A percentile compares a stretch with the other conserved stretches of the same genome.
These are phyloP conservation scores for Suhomyces maxii DNA, from an alignment of 1,139 yeast genomes.

Conservation along the genomic window DNA sequence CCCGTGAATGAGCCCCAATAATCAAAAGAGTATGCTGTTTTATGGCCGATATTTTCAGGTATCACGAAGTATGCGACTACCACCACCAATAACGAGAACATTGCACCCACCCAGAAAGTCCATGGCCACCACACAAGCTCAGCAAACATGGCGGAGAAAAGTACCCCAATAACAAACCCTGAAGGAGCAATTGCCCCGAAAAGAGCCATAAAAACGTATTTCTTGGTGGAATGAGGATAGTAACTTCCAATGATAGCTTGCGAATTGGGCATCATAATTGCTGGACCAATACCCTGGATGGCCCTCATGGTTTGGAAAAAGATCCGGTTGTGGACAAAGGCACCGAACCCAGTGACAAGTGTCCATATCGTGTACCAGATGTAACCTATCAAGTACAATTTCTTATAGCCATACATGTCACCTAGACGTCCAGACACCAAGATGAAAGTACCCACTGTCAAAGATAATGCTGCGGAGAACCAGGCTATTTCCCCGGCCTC, in stretches of 20 bases:
- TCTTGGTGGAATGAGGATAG: slow-evolving; percentile 45
- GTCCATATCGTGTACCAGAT: slow-evolving; percentile 51
- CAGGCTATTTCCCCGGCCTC: slow-evolving; percentile 51
- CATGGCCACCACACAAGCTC: slow-evolving; percentile 56
- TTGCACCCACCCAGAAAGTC: slow-evolving; percentile 51
- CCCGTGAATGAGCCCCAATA: slow-evolving; percentile 48
- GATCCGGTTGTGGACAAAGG: slow-evolving; percentile 31
- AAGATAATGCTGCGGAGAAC: slow-evolving; percentile 59
- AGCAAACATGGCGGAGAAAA: slow-evolving; percentile 47
- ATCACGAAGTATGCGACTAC: slow-evolving; percentile 37
- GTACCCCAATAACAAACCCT: slow-evolving; percentile 54
- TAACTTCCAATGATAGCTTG: slow-evolving; percentile 55
- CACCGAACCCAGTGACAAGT: slow-evolving; percentile 49
- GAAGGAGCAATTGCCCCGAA: slow-evolving; percentile 63
- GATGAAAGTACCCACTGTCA: slow-evolving; percentile 64
- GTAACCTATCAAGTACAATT: slow-evolving; percentile 48
- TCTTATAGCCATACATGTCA: slow-evolving; percentile 62
- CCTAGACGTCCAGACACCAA: slow-evolving; percentile 62
- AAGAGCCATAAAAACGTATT: slow-evolving; percentile 44
- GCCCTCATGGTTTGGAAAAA: slow-evolving; percentile 56
- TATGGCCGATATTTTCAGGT: slow-evolving; percentile 38
- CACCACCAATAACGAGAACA: slow-evolving; percentile 32
- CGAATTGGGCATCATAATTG: slow-evolving; percentile 57
- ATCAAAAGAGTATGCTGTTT: slow-evolving; percentile 39
- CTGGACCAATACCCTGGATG: slow-evolving; percentile 62